Base-by-base conservation (phyloP, 2,329 filamentous ascomycete species). In the Stagonosporopsis vannaccii region DNA sequence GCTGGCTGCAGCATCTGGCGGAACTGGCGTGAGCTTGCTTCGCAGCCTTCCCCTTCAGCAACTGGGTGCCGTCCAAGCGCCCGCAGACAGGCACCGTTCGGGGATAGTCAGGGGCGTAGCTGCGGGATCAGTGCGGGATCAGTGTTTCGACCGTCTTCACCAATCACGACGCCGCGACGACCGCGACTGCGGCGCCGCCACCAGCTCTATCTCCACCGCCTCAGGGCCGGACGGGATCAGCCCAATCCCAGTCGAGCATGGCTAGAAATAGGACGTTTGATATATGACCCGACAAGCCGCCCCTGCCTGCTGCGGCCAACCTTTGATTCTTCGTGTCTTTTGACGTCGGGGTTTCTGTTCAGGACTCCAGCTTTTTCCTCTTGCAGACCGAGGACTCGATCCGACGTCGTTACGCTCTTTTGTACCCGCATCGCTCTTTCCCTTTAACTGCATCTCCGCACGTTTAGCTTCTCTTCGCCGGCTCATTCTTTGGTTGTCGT, bases 341-440 rank as follows among this genome's bases (percentile, higher is more conserved):
- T 54, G 62, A 68, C 69, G 57, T 71, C 60, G 69, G 66, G 64
- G 62, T 68, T 65, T 62, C 60, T 59, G 61, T 50, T 57, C 51
- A 56, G 36, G 43, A 58, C 57, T 48, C 22, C 39, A 54, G 53
- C 59, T 64, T 62, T 62, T 63, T 25, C 46, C 56, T 49, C 36
- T 51, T 58, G 45, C 53, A 70, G 70, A 71, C 70, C 63, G 66
- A 64, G 66, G 71, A 64, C 56, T 58, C 46, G 39, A 53, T 68
- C 68, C 69, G 46, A 67, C 60, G 71, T 74, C 72, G 67, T 71
- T 65, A 60, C 72, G 56, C 69, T 75, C 72, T 68, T 75, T 75
- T 66, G 54, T 57, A 59, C 23, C 37, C 49, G 46, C 53, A 54
- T 56, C 49, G 36, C 50, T 58, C 53, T 61, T 61, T 59, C 50